Base-by-base conservation (phyloP, 768 basidiomycete genomes). In the Trametes meyenii region DNA sequence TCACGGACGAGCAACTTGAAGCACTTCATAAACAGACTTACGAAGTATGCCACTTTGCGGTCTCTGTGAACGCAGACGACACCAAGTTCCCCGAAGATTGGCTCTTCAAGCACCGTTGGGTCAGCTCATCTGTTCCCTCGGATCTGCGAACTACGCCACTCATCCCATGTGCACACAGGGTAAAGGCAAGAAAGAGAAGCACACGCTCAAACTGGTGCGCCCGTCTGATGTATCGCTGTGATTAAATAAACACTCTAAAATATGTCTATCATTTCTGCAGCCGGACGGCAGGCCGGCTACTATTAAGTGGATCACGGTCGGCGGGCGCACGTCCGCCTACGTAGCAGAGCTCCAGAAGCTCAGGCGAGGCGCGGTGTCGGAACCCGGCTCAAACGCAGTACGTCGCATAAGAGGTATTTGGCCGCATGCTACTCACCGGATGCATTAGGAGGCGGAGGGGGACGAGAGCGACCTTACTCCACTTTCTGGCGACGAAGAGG, bases 251-350 rank as follows among this genome's bases (percentile, higher is more conserved):
- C 29, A 8, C 8, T 33, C 29, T 33, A 33, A n/a, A n/a, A 24
- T 40, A 39, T 10, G 45, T 46, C 0, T n/a, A 36, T 29, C 1
- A 55, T 29, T 8, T n/a, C 38, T 26, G 2, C 51, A 92, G 90
- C 85, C 87, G 0, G 82, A 84, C 55, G 91, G 90, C 5, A 74
- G 79, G 58, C 81, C 79, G n/a, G 91, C 88, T 0, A 89, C 87
- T 8, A 84, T 92, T 58, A 83, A 82, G 67, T 92, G 86, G 82
- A 71, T 88, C 55, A 89, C 85, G 5, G 87, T 93, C 8, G 89
- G 88, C 17, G 89, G 90, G 3, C 79, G 90, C 16, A 92, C 90
- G 8, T 89, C 89, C 3, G 90, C 90, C 14, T 87, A 81, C 66
- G 85, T 92, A 8, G 69, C 70, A 13, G 84, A 91, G 72, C 74